A percentile compares a stretch with the other conserved stretches of the same genome.
These are phyloP conservation scores for Puya raimondii DNA, from an alignment of 176 grass and related monocot species.

Conservation along the genomic window DNA sequence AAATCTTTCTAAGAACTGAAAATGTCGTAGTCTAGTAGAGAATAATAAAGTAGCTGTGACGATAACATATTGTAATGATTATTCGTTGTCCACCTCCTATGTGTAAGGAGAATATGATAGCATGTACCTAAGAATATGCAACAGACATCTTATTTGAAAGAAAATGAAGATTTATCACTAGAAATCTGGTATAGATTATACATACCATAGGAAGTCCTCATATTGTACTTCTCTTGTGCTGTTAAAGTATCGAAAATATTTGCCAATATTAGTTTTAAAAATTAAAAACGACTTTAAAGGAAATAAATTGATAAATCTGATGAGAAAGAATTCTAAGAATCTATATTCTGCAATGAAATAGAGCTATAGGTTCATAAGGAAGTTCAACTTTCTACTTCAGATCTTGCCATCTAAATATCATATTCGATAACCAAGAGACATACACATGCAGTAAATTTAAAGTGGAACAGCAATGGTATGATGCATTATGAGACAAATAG, in stretches of 20 bases:
- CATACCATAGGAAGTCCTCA: constrained; percentile 96
- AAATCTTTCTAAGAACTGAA: too few relatives aligned
- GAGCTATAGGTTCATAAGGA: not conserved
- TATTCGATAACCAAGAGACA: not conserved
- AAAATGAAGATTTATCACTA: not conserved
- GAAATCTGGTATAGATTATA: constrained; percentile 10
- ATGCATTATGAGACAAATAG: not conserved
- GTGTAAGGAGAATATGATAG: not conserved
- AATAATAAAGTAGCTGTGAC: not conserved
- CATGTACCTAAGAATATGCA: not conserved
- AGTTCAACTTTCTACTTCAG: not conserved
- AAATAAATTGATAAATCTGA: not conserved
- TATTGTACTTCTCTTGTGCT: constrained; percentile 57
- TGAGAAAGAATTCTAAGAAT: too few relatives aligned
- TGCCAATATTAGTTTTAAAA: constrained; percentile 11
- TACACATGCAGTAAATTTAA: not conserved
- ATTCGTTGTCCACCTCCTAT: not conserved
- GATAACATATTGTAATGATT: not conserved
- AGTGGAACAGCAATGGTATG: not conserved
- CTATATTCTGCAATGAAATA: too few relatives aligned
- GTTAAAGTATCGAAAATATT: constrained; percentile 25
- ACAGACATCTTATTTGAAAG: not conserved
- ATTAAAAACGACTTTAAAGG: not conserved
- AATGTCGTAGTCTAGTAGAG: not conserved
- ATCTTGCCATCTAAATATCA: not conserved